Evolutionary conservation across 2,329 filamentous ascomycete genomes (phyloP).

Genomic region (Pseudogymnoascus sp.): DNA sequence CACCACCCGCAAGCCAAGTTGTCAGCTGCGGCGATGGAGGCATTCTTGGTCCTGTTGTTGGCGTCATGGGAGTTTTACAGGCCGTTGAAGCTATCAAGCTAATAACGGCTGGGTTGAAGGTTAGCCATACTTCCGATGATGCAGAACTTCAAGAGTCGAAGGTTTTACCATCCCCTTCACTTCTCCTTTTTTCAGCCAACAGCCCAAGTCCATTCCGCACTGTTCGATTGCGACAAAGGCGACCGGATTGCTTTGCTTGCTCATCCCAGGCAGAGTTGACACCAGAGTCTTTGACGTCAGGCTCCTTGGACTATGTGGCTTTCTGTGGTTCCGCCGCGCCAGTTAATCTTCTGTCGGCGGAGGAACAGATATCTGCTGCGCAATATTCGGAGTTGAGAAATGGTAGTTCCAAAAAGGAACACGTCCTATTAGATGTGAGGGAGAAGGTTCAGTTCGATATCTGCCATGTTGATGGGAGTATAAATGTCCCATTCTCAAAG

Average conservation of each 20-base stretch:
- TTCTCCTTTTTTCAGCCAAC: conserved; percentile 45
- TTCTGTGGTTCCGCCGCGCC: conserved; percentile 65
- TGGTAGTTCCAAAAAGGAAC: conserved; percentile 24
- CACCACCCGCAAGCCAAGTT: conserved; percentile 74
- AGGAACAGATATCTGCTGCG: conserved; percentile 58
- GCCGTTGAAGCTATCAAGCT: conserved; percentile 83
- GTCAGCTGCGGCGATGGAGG: conserved; percentile 87
- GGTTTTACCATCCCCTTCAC: conserved; percentile 17
- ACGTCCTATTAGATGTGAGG: conserved; percentile 71
- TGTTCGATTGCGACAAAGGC: conserved; percentile 62
- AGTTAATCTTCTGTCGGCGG: conserved; percentile 45
- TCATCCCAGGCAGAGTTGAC: conserved; percentile 55
- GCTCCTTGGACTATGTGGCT: conserved; percentile 70
- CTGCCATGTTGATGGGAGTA: conserved; percentile 62
- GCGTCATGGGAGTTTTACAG: conserved; percentile 86
- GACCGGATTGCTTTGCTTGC: conserved; percentile 69
- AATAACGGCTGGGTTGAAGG: conserved; percentile 38
- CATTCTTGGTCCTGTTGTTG: conserved; percentile 85
- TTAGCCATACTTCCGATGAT: conserved; percentile 10
- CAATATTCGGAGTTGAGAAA: conserved; percentile 40
- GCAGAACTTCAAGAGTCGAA: conserved; percentile 6
- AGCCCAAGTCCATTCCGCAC: conserved; percentile 55
- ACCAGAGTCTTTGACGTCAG: conserved; percentile 49
- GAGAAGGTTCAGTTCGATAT: conserved; percentile 80
- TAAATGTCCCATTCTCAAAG: conserved; percentile 63